Base-by-base conservation (phyloP, 768 basidiomycete genomes). In the Dictyophora rubrovolvata region DNA sequence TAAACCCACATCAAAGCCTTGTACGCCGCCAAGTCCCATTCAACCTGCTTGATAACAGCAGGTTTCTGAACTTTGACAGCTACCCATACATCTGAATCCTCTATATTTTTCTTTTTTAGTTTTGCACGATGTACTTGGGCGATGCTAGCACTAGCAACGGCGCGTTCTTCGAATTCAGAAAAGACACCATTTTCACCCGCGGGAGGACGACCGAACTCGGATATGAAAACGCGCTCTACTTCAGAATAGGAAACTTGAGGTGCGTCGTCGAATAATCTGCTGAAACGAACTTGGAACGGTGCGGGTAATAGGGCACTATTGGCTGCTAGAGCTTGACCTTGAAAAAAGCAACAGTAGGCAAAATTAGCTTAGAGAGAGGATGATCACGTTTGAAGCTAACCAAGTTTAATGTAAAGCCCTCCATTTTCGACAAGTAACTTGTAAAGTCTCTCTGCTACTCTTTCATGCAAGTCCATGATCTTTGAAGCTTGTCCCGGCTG, bases 1-100 rank as follows among this genome's bases (percentile, higher is more conserved):
- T 69, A 69, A 9, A 72, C 61, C 63, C 67, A 74, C 63, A 75
- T 68, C 16, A 76, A 57, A 1, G 66, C 61, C 33, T 71, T 71
- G 53, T 67, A 71, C 2, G 79, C 82, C 33, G 77, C 83, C 12
- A 93, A 73, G 66, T 93, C 90, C 82, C 86, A 91, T 62, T 89
- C 84, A 74, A 88, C 85, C 72, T 96, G 93, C 64, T 81, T 89
- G 54, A 77, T 78, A 6, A 97, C 89, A 35, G 84, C 87, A 1
- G 91, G 92, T 65, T 94, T 95, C 73, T 96, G 92, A 20, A 90
- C 77, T 73, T 97, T 97, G 61, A 97, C 93, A 0, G 93, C 94
- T 1, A 97, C 93, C 81, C 86, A 86, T 36, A 79, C n/a, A 11
- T 36, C 56, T 9, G 23, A 8, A 5, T 55, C 54, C 72, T 20